Evolutionary conservation across 192 early-diverging fungal genomes (phyloP), one percentile per base, ranked within the genome.

Genomic region (Coemansia sp.): DNA sequence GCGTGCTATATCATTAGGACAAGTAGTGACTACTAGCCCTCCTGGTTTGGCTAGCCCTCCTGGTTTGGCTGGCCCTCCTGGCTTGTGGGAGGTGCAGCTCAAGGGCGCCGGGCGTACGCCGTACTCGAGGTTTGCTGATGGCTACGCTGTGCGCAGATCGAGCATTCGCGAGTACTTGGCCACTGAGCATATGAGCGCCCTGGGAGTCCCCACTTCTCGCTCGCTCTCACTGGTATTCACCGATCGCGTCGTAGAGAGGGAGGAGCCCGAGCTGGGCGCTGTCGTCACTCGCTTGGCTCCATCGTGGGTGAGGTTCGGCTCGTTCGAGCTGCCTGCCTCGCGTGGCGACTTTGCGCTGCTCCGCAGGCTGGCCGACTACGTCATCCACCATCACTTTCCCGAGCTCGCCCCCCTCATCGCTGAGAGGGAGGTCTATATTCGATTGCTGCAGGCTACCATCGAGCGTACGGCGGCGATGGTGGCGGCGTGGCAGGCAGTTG

Each of bases 61-160:
- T n/a, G n/a, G n/a, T n/a, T n/a, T n/a, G n/a, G n/a, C n/a, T n/a
- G n/a, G n/a, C n/a, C n/a, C n/a, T n/a, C n/a, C n/a, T 0, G 65
- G 48, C 6, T 75, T 73, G 1, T 92, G 86, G 87, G 94, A 96
- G 60, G 23, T 94, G 33, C 92, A 96, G 72, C 76, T 96, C 23
- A 96, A 96, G 67, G 94, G 94, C 24, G 89, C 89, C 1, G 91
- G 95, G 5, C 78, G 86, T 64, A 97, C 95, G 5, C 91, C 93
- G 1, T 97, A 91, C 72, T 92, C 93, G 39, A 80, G 95, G 11
- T 90, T 93, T 48, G 91, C 88, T 7, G 95, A 96, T 65, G 95
- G 93, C 1, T 90, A 86, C 57, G 95, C 95, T 0, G 93, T 94
- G 8, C 69, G 95, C n/a, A 78, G 94, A 3, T 94, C 92, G 5